Percentiles rank a stretch among this genome's conserved stretches.
These are phyloP conservation scores for Raffaelea albimanens DNA, from an alignment of 2,329 filamentous ascomycete genomes.

Conservation along the genomic window DNA sequence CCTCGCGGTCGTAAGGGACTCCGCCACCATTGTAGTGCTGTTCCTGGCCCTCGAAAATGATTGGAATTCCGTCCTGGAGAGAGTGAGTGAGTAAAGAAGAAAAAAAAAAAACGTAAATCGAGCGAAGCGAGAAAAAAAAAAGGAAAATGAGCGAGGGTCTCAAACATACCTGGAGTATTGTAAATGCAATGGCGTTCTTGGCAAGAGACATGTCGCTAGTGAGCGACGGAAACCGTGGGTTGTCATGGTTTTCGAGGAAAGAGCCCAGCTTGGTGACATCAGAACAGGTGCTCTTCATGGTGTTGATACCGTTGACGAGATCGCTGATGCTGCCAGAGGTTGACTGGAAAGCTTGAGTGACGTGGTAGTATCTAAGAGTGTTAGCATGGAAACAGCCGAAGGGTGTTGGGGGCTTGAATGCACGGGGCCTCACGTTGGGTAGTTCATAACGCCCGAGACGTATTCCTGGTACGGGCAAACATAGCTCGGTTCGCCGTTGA, in stretches of 20 bases:
- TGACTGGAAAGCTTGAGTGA: constrained; percentile 25
- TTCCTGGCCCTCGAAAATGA: constrained; percentile 58
- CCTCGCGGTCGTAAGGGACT: constrained; percentile 45
- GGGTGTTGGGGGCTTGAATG: neutral
- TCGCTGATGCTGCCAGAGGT: constrained; percentile 25
- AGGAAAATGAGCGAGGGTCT: no score
- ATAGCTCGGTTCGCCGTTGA: constrained; percentile 41
- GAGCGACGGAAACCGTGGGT: constrained; percentile 40
- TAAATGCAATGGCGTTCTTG: constrained; percentile 52
- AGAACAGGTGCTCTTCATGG: constrained; percentile 25
- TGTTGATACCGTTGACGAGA: constrained; percentile 28
- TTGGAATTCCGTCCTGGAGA: constrained; percentile 42
- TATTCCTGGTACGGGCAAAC: constrained; percentile 41
- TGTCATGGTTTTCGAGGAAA: constrained; percentile 53
- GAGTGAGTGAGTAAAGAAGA: neutral
- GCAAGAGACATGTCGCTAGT: constrained; percentile 45
- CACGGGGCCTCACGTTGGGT: constrained; percentile 25
- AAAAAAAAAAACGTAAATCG: neutral
- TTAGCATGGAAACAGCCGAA: neutral
- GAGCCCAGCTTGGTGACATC: constrained; percentile 36
- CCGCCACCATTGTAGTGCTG: constrained; percentile 43
- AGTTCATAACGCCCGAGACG: constrained; percentile 52
- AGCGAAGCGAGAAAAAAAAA: constrained; percentile 3
- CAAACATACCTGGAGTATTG: constrained; percentile 37
- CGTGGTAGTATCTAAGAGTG: constrained; percentile 32